A percentile compares a stretch with the other conserved stretches of the same genome.
Evolutionary conservation across 345 rosid species (phyloP).

Genomic region (Gossypium ekmanianum): DNA sequence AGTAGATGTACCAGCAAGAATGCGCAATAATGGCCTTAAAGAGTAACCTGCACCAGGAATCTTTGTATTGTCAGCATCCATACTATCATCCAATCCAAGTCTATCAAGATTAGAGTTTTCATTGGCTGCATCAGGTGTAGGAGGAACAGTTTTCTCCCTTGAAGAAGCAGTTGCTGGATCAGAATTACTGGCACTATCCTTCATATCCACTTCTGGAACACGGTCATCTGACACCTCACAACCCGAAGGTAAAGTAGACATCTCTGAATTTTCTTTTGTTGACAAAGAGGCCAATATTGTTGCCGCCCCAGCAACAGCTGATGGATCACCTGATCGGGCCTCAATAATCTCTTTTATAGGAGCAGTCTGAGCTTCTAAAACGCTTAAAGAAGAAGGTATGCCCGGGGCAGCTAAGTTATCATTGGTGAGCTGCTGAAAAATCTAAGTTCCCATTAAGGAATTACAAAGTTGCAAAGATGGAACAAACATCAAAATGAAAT

Average conservation of each 20-base stretch:
- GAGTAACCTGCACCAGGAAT: slow-evolving; percentile 48
- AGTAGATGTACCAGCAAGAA: slow-evolving; percentile 57
- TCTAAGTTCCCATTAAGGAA: slow-evolving; percentile 59
- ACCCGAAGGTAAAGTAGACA: slow-evolving; percentile 49
- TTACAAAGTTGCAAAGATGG: background rate
- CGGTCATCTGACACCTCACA: slow-evolving; percentile 40
- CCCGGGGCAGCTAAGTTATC: slow-evolving; percentile 60
- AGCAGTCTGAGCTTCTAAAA: slow-evolving; percentile 71
- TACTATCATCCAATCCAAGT: slow-evolving; percentile 49
- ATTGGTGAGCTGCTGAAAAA: slow-evolving; percentile 76
- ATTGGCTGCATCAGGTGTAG: slow-evolving; percentile 45
- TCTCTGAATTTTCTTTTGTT: slow-evolving; percentile 55
- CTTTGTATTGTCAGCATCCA: slow-evolving; percentile 52
- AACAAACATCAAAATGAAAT: slow-evolving; percentile 14
- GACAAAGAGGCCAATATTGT: slow-evolving; percentile 87
- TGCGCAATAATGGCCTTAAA: slow-evolving; percentile 61
- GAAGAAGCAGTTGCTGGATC: slow-evolving; percentile 52
- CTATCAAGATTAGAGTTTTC: slow-evolving; percentile 48
- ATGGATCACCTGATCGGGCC: slow-evolving; percentile 78
- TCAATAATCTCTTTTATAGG: slow-evolving; percentile 68
- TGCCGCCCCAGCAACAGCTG: slow-evolving; percentile 88
- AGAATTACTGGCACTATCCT: slow-evolving; percentile 49
- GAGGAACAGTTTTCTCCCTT: slow-evolving; percentile 50
- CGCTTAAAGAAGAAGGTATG: slow-evolving; percentile 54
- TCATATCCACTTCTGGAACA: slow-evolving; percentile 62